Base-by-base conservation (phyloP, 345 rosid species). In the Pistacia vera region DNA sequence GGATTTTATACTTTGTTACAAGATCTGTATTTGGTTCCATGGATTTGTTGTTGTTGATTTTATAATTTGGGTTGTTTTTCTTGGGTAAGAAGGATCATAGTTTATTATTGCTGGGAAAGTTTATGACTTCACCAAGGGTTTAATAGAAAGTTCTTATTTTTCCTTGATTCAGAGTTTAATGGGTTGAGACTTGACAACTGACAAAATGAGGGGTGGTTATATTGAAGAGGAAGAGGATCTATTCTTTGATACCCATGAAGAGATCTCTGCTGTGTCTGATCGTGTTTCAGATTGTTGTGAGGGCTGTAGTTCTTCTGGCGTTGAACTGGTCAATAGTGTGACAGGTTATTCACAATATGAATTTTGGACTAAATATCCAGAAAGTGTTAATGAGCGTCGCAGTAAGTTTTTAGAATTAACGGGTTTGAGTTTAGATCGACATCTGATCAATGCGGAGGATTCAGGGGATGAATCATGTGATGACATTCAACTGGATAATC, bases 221-320 rank as follows among this genome's bases (percentile, higher is more conserved):
- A 62, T 72, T 10, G 87, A 72, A 63, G 87, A 81, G 75, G 88
- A 81, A 30, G 90, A 84, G 7, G 90, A 83, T 13, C 74, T 66
- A 33, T 91, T 88, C 78, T 84, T 85, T 56, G 96, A 93, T 81
- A 89, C 88, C 63, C 83, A 82, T 2, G 94, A 90, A 82, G 92
- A 88, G 82, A 81, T 82, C 30, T 80, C 85, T 64, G 84, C 88
- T 48, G 82, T 78, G 63, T 90, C 90, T 33, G 92, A 87, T 78
- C 75, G 80, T 73, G 83, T 76, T 79, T 80, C 85, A 11, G 86
- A 78, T 78, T 73, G 56, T 70, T 77, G 73, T 64, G 90, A 87
- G 48, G 78, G 78, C 3, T 80, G 77, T 76, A 72, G 80, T 78
- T 73, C 80, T n/a, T 54, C 71, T 44, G 46, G 46, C 46, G 75